These are phyloP conservation scores for Raffaelea deltoideospora DNA, from an alignment of 2,329 filamentous ascomycete genomes.

Conservation along the genomic window DNA sequence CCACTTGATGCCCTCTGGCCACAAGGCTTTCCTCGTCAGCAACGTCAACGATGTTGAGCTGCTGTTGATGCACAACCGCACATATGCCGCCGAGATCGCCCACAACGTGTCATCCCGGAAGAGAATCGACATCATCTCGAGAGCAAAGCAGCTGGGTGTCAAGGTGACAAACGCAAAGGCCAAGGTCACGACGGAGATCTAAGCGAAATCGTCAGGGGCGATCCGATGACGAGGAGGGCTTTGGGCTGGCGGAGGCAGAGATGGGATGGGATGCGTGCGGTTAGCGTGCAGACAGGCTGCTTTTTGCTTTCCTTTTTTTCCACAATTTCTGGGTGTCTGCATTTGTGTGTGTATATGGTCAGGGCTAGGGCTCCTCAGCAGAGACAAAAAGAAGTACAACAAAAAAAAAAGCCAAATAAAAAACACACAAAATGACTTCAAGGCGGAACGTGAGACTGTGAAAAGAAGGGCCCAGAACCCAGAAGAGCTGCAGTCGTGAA, in stretches of 20 bases:
- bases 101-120: constrained; percentile 97
- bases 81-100: constrained; percentile 96
- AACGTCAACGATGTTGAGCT: constrained; percentile 94
- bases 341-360: constrained; percentile 7
- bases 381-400: too few relatives aligned
- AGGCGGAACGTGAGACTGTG: too few relatives aligned
- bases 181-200: constrained; percentile 91
- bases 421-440: too few relatives aligned
- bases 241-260: too few relatives aligned
- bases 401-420: too few relatives aligned
- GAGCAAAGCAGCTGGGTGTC: constrained; percentile 95
- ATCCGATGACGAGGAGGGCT: too few relatives aligned
- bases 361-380: too few relatives aligned
- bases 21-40: constrained; percentile 99
- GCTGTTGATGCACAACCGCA: constrained; percentile 99
- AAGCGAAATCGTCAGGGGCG: constrained; percentile 25
- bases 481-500: too few relatives aligned
- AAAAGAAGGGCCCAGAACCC: too few relatives aligned
- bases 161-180: constrained; percentile 99
- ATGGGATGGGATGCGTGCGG: too few relatives aligned
- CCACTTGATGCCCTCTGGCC: constrained; percentile 96
- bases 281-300: neutral
- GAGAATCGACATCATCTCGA: constrained; percentile 93
- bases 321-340: constrained; percentile 5
- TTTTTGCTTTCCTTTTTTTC: neutral